These are phyloP conservation scores for Pyricularia sp. DNA, from an alignment of 2,329 filamentous ascomycete genomes.

Conservation along the genomic window DNA sequence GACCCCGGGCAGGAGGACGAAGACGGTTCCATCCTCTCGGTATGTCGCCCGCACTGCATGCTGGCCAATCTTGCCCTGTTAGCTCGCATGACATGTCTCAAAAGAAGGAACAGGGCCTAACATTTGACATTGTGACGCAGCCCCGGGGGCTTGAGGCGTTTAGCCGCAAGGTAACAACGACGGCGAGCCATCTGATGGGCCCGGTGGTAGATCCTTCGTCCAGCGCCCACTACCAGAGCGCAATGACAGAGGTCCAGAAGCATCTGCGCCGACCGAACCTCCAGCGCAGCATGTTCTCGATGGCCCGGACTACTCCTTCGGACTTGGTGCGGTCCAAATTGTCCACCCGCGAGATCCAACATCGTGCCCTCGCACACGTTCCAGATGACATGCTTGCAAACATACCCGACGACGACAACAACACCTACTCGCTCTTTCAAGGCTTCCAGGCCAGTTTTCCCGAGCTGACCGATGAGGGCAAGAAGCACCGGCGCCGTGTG, in stretches of 20 bases:
- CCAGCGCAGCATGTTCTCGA: conserved; percentile 81
- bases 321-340: conserved; percentile 87
- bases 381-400: conserved; percentile 82
- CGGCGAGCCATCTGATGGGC: conserved; percentile 78
- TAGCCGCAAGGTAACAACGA: conserved; percentile 86
- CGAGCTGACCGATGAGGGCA: conserved; percentile 52
- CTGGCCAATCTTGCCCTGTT: neutral
- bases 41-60: conserved; percentile 8
- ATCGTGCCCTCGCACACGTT: conserved; percentile 76
- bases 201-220: conserved; percentile 43
- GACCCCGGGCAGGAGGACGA: conserved; percentile 33
- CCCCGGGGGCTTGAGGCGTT: conserved; percentile 84
- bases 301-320: conserved; percentile 82
- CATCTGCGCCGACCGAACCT: conserved; percentile 73
- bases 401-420: conserved; percentile 78
- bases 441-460: conserved; percentile 88
- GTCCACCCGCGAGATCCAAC: conserved; percentile 84
- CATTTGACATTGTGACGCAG: conserved; percentile 28
- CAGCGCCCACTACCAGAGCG: conserved; percentile 64
- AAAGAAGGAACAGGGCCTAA: neutral
- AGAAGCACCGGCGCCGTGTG: conserved; percentile 56
- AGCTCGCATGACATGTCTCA: neutral
- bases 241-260: conserved; percentile 69
- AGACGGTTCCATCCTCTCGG: conserved; percentile 28
- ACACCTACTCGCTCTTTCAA: conserved; percentile 86